These are phyloP conservation scores for Elsinoe australis DNA, from an alignment of 2,329 filamentous ascomycete genomes.

Conservation along the genomic window DNA sequence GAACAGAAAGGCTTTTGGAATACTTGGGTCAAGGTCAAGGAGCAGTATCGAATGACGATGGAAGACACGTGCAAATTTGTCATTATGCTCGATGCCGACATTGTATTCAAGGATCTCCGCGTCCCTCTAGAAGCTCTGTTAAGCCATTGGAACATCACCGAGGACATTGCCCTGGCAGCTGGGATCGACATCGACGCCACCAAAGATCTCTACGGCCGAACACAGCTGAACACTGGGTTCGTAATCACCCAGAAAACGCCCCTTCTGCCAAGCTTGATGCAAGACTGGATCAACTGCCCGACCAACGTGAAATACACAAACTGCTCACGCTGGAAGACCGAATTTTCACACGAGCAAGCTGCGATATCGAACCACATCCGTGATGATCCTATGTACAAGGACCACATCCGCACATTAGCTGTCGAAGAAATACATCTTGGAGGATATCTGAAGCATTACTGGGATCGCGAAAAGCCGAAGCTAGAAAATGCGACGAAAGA, in stretches of 20 bases:
- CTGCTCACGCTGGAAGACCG: conserved; percentile 27
- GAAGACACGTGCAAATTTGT: conserved; percentile 35
- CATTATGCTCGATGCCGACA: conserved; percentile 42
- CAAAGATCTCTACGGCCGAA: conserved; percentile 26
- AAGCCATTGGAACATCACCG: conserved; percentile 40
- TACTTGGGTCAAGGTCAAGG: conserved; percentile 41
- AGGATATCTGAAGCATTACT: not conserved
- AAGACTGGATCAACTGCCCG: conserved; percentile 30
- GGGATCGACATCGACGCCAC: conserved; percentile 38
- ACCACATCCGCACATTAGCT: conserved; percentile 17
- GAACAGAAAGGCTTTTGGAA: conserved; percentile 37
- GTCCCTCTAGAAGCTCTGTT: conserved; percentile 44
- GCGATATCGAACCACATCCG: conserved; percentile 31
- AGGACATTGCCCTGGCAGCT: conserved; percentile 39
- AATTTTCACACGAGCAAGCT: conserved; percentile 30
- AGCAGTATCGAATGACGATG: conserved; percentile 27
- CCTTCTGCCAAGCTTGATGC: conserved; percentile 27
- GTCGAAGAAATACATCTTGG: conserved; percentile 6
- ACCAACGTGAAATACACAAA: conserved; percentile 29
- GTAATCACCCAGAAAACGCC: conserved; percentile 37
- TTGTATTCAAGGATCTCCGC: conserved; percentile 36
- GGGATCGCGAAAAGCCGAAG: not conserved
- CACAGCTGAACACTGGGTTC: conserved; percentile 38
- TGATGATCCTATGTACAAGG: conserved; percentile 31
- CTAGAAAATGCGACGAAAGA: not conserved